Base-by-base conservation (phyloP, 202 grass and related monocot species). In the Dendrocalamus latiflorus region DNA sequence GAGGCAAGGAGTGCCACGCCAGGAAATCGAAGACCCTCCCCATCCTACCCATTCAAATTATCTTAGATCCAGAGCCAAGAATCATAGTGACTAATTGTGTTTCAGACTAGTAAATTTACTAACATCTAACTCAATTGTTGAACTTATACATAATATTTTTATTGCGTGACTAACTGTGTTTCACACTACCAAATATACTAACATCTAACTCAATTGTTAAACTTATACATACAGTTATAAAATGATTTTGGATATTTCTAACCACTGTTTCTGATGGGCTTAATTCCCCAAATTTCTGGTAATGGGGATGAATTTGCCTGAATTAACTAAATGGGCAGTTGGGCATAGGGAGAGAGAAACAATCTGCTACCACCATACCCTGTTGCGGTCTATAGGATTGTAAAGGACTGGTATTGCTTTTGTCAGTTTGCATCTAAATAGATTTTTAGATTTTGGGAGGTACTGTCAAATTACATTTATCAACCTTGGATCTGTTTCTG, bases 231-330 rank as follows among this genome's bases (percentile, higher is more conserved):
- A 88, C 48, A 68, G n/a, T 38, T 73, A 70, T 55, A 49, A 16
- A 60, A 74, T 17, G 44, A 63, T 72, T 77, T 70, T 61, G n/a
- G 18, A 81, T 83, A 66, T 51, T 10, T n/a, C 42, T 56, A 81
- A 56, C 5, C 0, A 55, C 37, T 16, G 10, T 85, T 72, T 81
- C 47, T 56, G 21, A 3, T 43, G 4, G 51, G 49, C 8, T 65
- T 83, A 4, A 14, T 51, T 71, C 56, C 25, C 49, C 18, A 59
- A 38, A 4, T 65, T 58, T 38, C 48, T 5, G n/a, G 33, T 4
- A 39, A n/a, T 39, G 28, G 9, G 6, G 1, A 77, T 57, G 9
- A 28, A 77, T 26, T 71, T 13, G 4, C 26, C 18, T 13, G 30
- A 4, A 38, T 78, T 59, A 58, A 54, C 8, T 71, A 44, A 79